These are phyloP conservation scores for Crotalaria pallida DNA, from an alignment of 306 rosid species.

Conservation along the genomic window DNA sequence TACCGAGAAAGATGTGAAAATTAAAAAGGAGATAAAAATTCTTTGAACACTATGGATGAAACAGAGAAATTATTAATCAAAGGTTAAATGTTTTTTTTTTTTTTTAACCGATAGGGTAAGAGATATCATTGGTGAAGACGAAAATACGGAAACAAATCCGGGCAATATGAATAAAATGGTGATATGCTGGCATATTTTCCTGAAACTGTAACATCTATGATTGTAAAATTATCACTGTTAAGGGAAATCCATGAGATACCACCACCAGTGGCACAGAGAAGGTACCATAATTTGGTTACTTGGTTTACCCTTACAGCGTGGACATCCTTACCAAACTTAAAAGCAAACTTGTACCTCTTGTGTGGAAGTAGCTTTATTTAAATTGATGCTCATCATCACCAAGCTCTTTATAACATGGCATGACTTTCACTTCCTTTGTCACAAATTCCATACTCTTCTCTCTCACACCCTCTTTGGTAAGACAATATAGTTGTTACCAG, in stretches of 20 bases:
- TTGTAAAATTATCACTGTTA: background rate
- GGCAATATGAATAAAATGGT: too few relatives aligned
- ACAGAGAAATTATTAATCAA: too few relatives aligned
- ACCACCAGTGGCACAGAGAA: background rate
- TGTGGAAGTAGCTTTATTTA: constrained; percentile 27
- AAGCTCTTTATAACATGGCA: constrained; percentile 21
- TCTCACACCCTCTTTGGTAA: background rate
- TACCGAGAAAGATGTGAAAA: too few relatives aligned
- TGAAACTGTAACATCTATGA: background rate
- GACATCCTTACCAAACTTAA: constrained; percentile 29
- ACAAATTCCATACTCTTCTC: constrained; percentile 2
- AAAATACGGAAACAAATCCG: too few relatives aligned
- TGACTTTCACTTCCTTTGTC: constrained; percentile 13
- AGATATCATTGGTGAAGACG: too few relatives aligned
- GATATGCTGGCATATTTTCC: background rate
- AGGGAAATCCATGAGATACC: background rate
- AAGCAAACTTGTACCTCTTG: constrained; percentile 28
- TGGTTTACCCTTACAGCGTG: constrained; percentile 13
- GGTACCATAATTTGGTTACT: background rate
- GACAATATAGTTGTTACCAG: background rate
- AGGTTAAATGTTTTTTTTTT: too few relatives aligned
- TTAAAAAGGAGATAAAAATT: too few relatives aligned
- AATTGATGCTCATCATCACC: constrained; percentile 14
- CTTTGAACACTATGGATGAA: too few relatives aligned
- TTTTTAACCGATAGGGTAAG: too few relatives aligned